Conservation (phyloP, 2,329 filamentous ascomycete genomes). For the Aspergillus uvarum region DNA sequence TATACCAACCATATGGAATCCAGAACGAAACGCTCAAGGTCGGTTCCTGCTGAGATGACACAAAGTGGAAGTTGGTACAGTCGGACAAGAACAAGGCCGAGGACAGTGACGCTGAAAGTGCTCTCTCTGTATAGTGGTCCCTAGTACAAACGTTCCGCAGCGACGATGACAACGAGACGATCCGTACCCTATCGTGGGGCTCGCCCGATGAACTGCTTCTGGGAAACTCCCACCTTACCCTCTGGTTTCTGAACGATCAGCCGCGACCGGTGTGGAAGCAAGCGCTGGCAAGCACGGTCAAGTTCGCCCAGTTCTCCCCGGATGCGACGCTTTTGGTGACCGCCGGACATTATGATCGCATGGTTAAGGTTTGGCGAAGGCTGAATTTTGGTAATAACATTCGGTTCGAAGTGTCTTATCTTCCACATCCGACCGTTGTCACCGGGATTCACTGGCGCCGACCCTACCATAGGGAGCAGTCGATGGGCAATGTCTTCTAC, state of each 20-base stretch:
- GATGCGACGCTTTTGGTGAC: slow-evolving; percentile 87
- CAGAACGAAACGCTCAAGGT: slow-evolving; percentile 74
- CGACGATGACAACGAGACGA: slow-evolving; percentile 44
- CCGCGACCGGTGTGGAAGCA: slow-evolving; percentile 68
- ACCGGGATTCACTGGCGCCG: slow-evolving; percentile 83
- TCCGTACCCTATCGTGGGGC: slow-evolving; percentile 79
- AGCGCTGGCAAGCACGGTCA: slow-evolving; percentile 68
- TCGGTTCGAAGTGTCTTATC: slow-evolving; percentile 85
- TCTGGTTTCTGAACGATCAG: slow-evolving; percentile 61
- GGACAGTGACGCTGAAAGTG: slow-evolving; percentile 7
- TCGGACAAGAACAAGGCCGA: slow-evolving; percentile 5
- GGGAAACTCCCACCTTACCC: slow-evolving; percentile 66
- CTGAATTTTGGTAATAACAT: slow-evolving; percentile 80
- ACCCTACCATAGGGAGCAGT: slow-evolving; percentile 73
- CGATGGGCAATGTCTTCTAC: slow-evolving; percentile 82
- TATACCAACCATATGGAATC: slow-evolving; percentile 74
- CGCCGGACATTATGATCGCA: slow-evolving; percentile 70
- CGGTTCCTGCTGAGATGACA: slow-evolving; percentile 24
- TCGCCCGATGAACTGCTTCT: slow-evolving; percentile 79
- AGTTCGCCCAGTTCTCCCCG: slow-evolving; percentile 76
- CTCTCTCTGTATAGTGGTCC: slow-evolving; percentile 52
- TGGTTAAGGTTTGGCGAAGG: slow-evolving; percentile 91
- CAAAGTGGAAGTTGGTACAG: background rate
- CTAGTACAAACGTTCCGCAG: slow-evolving; percentile 54
- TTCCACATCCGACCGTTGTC: slow-evolving; percentile 79